Evolutionary conservation across 306 rosid genomes (phyloP).

Genomic region (Pyrus communis): DNA sequence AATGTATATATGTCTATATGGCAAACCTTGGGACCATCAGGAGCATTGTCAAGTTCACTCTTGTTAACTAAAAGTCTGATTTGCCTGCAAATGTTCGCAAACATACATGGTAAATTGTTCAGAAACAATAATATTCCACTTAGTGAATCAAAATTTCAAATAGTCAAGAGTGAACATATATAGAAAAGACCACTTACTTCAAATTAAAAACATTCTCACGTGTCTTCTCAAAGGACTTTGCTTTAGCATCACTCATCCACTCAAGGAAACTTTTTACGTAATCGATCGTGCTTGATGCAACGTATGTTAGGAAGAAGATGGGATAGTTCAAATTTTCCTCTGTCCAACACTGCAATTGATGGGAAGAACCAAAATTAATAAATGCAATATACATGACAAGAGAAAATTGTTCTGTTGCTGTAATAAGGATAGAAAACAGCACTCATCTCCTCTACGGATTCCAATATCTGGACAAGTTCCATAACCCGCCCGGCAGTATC

Average conservation of each 20-base stretch:
- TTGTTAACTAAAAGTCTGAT: slow-evolving; percentile 60
- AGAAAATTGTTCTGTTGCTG: neutral
- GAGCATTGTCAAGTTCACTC: slow-evolving; percentile 83
- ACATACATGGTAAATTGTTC: slow-evolving; percentile 13
- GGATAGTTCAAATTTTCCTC: slow-evolving; percentile 77
- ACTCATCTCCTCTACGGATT: slow-evolving; percentile 40
- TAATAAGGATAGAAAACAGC: neutral
- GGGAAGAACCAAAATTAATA: slow-evolving; percentile 24
- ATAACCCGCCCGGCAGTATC: slow-evolving; percentile 87
- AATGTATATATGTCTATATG: slow-evolving; percentile 6
- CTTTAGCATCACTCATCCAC: slow-evolving; percentile 98
- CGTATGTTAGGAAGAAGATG: slow-evolving; percentile 72
- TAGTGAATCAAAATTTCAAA: neutral
- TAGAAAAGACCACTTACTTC: slow-evolving; percentile 50
- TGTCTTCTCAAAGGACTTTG: slow-evolving; percentile 88
- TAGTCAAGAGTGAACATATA: neutral
- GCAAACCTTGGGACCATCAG: slow-evolving; percentile 89
- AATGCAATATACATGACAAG: neutral
- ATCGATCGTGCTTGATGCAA: slow-evolving; percentile 86
- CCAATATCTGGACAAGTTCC: slow-evolving; percentile 79
- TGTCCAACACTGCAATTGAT: slow-evolving; percentile 75
- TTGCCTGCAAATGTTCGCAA: slow-evolving; percentile 51
- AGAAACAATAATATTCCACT: slow-evolving; percentile 6
- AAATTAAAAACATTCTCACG: slow-evolving; percentile 85
- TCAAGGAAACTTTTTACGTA: slow-evolving; percentile 88